These are phyloP conservation scores for Erysimum cheiri DNA, from an alignment of 441 rosid genomes.

Conservation along the genomic window DNA sequence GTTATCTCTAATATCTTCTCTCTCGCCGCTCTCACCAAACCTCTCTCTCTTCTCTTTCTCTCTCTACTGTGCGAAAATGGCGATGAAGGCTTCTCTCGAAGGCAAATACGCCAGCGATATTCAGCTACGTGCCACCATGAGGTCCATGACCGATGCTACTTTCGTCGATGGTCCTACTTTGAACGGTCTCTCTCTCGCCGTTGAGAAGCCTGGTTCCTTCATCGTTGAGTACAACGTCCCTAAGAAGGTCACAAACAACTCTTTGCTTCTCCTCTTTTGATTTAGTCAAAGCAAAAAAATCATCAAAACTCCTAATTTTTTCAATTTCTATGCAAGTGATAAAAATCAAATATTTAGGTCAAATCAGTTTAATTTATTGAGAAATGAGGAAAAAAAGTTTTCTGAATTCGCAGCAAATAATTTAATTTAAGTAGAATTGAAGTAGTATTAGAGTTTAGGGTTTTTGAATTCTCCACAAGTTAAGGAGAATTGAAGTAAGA, in stretches of 20 bases:
- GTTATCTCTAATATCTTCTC: no score
- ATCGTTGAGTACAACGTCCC: constrained; percentile 87
- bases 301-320: not conserved
- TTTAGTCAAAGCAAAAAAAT: constrained; percentile 4
- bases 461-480: no score
- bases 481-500: no score
- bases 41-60: not conserved
- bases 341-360: not conserved
- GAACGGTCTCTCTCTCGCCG: constrained; percentile 71
- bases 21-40: constrained; percentile 33
- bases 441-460: no score
- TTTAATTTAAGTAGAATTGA: no score
- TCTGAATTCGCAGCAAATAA: no score
- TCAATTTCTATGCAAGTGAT: not conserved
- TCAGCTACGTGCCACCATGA: constrained; percentile 79
- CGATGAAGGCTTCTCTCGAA: constrained; percentile 85
- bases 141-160: constrained; percentile 89
- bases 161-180: constrained; percentile 78
- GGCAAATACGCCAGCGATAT: constrained; percentile 81
- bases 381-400: no score
- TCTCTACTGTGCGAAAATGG: constrained; percentile 35
- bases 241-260: constrained; percentile 55
- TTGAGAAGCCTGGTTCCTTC: constrained; percentile 90
- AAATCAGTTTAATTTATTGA: no score
- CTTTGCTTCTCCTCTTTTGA: constrained; percentile 20